Conservation (phyloP, 1,284 basidiomycete species). For the Xanthoconium separans region DNA sequence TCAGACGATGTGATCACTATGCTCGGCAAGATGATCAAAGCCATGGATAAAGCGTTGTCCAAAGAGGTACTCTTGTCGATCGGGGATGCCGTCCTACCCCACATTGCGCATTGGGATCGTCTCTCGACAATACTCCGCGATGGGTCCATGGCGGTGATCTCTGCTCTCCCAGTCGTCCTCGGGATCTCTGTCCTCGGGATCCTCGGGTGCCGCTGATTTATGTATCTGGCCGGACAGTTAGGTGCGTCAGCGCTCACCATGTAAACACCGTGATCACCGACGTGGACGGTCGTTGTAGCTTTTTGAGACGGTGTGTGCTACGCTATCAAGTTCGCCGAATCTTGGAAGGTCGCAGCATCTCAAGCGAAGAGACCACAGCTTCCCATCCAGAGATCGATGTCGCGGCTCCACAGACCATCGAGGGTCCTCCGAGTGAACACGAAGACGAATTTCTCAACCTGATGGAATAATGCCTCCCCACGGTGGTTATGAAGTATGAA, state of each 20-base stretch:
- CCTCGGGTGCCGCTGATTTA: slow-evolving; percentile 15
- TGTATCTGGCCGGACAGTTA: slow-evolving; percentile 9
- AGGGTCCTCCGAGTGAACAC: not conserved
- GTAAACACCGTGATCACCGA: slow-evolving; percentile 3
- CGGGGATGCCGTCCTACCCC: slow-evolving; percentile 16
- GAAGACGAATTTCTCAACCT: not conserved
- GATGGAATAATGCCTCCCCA: not conserved
- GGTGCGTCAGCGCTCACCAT: slow-evolving; percentile 13
- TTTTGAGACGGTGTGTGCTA: not conserved
- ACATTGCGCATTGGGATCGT: slow-evolving; percentile 17
- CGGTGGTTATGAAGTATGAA: too few species aligned
- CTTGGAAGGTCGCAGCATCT: not conserved
- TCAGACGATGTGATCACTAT: too few species aligned
- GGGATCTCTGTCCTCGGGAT: slow-evolving; percentile 17
- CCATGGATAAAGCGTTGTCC: too few species aligned
- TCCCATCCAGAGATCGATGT: not conserved
- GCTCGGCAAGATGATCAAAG: too few species aligned
- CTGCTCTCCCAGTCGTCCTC: slow-evolving; percentile 14
- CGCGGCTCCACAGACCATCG: not conserved
- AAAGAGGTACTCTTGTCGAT: too few species aligned
- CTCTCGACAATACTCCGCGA: slow-evolving; percentile 8
- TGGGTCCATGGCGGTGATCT: slow-evolving; percentile 1
- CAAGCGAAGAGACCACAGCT: not conserved
- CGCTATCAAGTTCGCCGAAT: not conserved
- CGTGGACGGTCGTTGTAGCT: slow-evolving; percentile 5